Evolutionary conservation across 164 flowering plant species (phyloP), one percentile per base, ranked within the genome.

Genomic region (Santalum album): DNA sequence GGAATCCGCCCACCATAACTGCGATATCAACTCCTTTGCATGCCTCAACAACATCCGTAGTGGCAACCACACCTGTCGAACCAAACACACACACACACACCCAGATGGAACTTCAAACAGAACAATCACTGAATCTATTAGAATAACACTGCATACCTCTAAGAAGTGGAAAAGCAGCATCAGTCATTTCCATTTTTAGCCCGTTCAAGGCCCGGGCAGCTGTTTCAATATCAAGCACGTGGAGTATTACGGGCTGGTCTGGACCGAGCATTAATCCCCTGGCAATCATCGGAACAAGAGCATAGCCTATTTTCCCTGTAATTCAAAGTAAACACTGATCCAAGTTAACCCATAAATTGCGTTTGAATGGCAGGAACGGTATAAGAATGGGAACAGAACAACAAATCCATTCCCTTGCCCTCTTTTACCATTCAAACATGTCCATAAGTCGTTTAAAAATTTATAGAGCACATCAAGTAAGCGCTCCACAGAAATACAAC

Each of bases 271-370:
- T 82, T 36, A 52, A 55, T 6, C 95, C 97, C 66, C 86, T 74
- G 12, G 97, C 95, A 27, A 89, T 78, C 90, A 89, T 75, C 2
- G 97, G 95, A 54, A 78, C 82, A 63, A 89, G 79, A 21, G 97
- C 92, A 71, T 89, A 89, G 10, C 92, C 97, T 35, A 89, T 82
- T 78, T 89, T 90, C 49, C 96, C 96, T 86, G 83, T 53, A n/a
- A 58, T 58, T 26, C 32, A 63, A 63, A 46, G 52, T 6, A 6
- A 51, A 38, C 42, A 38, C 14, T 11, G 17, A 38, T 15, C 16
- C 42, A 29, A 3, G 34, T 29, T 3, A 29, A 29, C n/a, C n/a
- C n/a, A n/a, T n/a, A n/a, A n/a, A n/a, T n/a, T n/a, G n/a, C n/a
- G n/a, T n/a, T n/a, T n/a, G n/a, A n/a, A n/a, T n/a, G n/a, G n/a